Conservation (phyloP, 2,329 filamentous ascomycete genomes). For the Plectosphaerella plurivora region DNA sequence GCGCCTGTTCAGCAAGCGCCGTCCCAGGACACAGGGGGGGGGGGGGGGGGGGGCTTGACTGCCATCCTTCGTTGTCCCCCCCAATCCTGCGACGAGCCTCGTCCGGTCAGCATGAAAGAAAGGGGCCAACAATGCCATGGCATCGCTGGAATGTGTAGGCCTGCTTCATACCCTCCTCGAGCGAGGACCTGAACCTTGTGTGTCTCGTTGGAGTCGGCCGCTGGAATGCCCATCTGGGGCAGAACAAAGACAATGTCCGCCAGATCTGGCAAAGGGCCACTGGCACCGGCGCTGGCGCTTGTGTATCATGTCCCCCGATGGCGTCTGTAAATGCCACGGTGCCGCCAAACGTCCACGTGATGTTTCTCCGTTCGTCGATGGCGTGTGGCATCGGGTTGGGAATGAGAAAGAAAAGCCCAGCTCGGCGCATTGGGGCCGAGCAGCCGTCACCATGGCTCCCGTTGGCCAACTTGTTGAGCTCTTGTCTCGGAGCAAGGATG, state of each 20-base stretch:
- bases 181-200: background rate
- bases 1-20: background rate
- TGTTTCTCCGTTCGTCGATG: background rate
- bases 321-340: too few species aligned
- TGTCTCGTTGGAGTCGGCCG: background rate
- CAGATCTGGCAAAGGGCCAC: slow-evolving; percentile 20
- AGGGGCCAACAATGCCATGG: slow-evolving; percentile 17
- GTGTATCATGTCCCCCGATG: too few species aligned
- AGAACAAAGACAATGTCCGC: slow-evolving; percentile 32
- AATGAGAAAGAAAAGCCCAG: background rate
- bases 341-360: background rate
- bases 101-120: background rate
- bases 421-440: background rate
- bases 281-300: background rate
- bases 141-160: slow-evolving; percentile 12
- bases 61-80: background rate
- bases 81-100: background rate
- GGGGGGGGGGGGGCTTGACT: background rate
- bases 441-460: background rate
- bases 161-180: background rate
- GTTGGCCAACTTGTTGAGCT: background rate
- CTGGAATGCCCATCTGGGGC: slow-evolving; percentile 17
- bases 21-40: background rate
- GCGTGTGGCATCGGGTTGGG: background rate
- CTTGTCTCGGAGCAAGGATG: background rate